These are phyloP conservation scores for Jatropha podagrica DNA, from an alignment of 441 rosid genomes.

Conservation along the genomic window DNA sequence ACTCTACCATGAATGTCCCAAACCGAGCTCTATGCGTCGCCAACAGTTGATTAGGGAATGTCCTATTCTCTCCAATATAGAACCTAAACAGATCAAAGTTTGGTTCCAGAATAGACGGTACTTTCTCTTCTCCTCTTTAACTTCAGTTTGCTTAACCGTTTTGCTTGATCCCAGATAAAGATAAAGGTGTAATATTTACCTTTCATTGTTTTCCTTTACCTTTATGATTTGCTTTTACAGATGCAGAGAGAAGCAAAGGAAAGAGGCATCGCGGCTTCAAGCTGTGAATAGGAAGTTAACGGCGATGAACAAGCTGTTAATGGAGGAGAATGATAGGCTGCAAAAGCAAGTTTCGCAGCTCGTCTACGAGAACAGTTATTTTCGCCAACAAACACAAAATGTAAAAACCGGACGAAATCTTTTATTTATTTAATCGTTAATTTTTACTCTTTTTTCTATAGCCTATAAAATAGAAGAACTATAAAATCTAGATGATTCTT, in stretches of 20 bases:
- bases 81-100: constrained; percentile 96
- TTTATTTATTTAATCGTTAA: not conserved
- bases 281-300: constrained; percentile 89
- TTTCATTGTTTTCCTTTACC: not conserved
- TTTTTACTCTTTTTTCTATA: not conserved
- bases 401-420: constrained; percentile 26
- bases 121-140: not conserved
- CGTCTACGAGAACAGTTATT: constrained; percentile 89
- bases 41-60: constrained; percentile 95
- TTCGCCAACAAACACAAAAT: constrained; percentile 85
- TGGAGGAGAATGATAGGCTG: constrained; percentile 98
- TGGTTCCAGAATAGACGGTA: constrained; percentile 99
- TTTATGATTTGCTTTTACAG: constrained; percentile 34
- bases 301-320: constrained; percentile 91
- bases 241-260: constrained; percentile 96
- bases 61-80: constrained; percentile 94
- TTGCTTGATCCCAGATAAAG: not conserved
- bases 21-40: constrained; percentile 94
- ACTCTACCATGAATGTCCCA: constrained; percentile 96
- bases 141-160: not conserved
- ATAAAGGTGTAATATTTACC: not conserved
- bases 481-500: not conserved
- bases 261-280: constrained; percentile 95
- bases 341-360: constrained; percentile 96
- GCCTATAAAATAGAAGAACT: not conserved